A percentile compares a stretch with the other conserved stretches of the same genome.
Evolutionary conservation across 2,329 filamentous ascomycete genomes (phyloP).

Genomic region (Ascochyta rabiei): DNA sequence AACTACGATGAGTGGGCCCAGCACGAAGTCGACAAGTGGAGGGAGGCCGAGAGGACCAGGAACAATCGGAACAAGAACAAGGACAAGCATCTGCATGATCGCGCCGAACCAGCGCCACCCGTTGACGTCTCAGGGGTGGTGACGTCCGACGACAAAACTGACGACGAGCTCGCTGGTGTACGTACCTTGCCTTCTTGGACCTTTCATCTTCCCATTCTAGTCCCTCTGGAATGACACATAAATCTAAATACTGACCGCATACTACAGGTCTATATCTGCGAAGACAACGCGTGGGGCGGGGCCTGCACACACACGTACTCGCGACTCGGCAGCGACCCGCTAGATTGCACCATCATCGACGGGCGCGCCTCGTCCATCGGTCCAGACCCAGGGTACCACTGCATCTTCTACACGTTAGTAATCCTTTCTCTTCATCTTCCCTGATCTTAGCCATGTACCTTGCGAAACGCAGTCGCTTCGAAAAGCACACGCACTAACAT

Average conservation of each 20-base stretch:
- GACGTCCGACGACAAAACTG: neutral
- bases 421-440: neutral
- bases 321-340: conserved; percentile 20
- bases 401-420: conserved; percentile 39
- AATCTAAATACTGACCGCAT: neutral
- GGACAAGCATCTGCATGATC: neutral
- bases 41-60: neutral
- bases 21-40: neutral
- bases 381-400: conserved; percentile 31
- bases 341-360: conserved; percentile 26
- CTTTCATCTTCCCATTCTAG: neutral
- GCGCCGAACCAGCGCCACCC: neutral
- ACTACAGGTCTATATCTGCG: conserved; percentile 35
- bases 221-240: neutral
- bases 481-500: neutral
- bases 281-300: conserved; percentile 30
- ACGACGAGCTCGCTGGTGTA: neutral
- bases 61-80: neutral
- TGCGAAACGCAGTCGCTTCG: neutral
- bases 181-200: neutral
- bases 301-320: conserved; percentile 20
- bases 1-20: neutral
- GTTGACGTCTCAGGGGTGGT: neutral
- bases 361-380: conserved; percentile 26
- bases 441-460: neutral